These are phyloP conservation scores for Pseudomonodictys pantanalensis DNA, from an alignment of 495 filamentous ascomycete species.

Conservation along the genomic window DNA sequence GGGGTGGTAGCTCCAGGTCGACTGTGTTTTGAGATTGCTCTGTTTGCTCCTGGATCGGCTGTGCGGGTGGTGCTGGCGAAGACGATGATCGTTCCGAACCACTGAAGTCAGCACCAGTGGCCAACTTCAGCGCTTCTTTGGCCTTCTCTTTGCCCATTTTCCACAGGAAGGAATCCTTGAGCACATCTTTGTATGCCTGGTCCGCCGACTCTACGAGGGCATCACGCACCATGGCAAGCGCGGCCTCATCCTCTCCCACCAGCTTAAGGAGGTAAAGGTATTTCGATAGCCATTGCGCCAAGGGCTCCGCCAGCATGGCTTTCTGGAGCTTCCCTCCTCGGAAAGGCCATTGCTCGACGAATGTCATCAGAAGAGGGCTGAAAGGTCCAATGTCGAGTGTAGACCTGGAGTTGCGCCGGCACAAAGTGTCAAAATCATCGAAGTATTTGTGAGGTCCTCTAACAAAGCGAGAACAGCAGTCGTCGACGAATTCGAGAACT, in stretches of 20 bases:
- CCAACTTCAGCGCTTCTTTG: conserved; percentile 18
- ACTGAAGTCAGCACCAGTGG: conserved; percentile 26
- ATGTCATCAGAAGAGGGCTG: conserved; percentile 59
- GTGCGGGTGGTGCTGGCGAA: conserved; percentile 8
- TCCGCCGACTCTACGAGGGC: conserved; percentile 37
- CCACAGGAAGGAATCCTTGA: conserved; percentile 21
- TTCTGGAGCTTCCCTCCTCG: conserved; percentile 46
- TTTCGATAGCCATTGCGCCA: conserved; percentile 57
- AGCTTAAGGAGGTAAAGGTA: conserved; percentile 48
- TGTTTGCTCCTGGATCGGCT: conserved; percentile 13
- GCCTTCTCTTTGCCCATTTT: conserved; percentile 30
- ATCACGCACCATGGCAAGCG: conserved; percentile 47
- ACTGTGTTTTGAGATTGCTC: background rate
- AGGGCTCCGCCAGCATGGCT: conserved; percentile 39
- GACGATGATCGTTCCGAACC: conserved; percentile 16
- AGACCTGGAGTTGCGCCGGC: background rate
- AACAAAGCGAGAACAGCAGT: conserved; percentile 67
- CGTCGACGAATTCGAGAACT: conserved; percentile 70
- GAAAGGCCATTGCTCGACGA: conserved; percentile 78
- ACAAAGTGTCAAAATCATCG: conserved; percentile 39
- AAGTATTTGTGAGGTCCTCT: conserved; percentile 71
- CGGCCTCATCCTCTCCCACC: conserved; percentile 45
- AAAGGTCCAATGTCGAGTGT: conserved; percentile 10
- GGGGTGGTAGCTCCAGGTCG: conserved; percentile 37
- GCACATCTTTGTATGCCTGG: conserved; percentile 5